phyloP scores from a whole-genome alignment of 352 stramenopile genomes.

The Thraustochytrium striatum region DNA sequence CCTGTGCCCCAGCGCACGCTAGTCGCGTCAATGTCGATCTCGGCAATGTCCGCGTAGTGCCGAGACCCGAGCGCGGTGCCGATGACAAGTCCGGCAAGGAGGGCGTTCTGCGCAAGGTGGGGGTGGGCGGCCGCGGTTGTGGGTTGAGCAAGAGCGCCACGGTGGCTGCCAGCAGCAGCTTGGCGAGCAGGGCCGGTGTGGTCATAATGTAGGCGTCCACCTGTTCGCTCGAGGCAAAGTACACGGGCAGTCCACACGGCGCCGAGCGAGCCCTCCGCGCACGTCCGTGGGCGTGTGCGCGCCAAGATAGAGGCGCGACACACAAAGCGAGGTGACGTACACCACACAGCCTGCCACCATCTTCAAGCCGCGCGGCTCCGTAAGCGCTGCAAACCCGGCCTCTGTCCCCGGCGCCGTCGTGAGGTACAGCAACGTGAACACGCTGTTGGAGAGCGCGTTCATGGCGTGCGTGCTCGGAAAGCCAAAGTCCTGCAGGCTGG shows the following conservation, averaged over 20 bases:
- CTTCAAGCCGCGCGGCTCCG: neutral
- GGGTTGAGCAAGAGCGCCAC: slow-evolving; percentile 19
- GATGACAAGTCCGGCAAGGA: neutral
- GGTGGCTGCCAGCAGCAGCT: neutral
- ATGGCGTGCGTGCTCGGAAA: slow-evolving; percentile 30
- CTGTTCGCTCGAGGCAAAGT: neutral
- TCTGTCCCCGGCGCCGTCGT: neutral
- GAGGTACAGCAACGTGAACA: slow-evolving; percentile 29
- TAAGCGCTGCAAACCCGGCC: neutral
- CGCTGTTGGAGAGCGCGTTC: slow-evolving; percentile 29
- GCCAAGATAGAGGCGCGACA: slow-evolving; percentile 29
- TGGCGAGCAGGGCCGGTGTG: neutral
- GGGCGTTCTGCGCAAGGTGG: slow-evolving; percentile 38
- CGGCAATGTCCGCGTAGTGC: slow-evolving; percentile 2
- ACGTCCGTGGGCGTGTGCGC: slow-evolving; percentile 32
- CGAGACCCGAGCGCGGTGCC: slow-evolving; percentile 8
- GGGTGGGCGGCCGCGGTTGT: slow-evolving; percentile 12
- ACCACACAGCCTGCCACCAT: neutral
- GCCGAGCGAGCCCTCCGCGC: slow-evolving; percentile 34
- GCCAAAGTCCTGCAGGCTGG: slow-evolving; percentile 33
- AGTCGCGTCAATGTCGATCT: neutral
- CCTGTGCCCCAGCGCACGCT: neutral
- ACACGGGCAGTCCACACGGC: slow-evolving; percentile 6
- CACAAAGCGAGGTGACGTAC: neutral
- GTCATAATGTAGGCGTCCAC: slow-evolving; percentile 15